Evolutionary conservation across 768 basidiomycete genomes (phyloP).

Genomic region (Tricholoma hemisulphureum): DNA sequence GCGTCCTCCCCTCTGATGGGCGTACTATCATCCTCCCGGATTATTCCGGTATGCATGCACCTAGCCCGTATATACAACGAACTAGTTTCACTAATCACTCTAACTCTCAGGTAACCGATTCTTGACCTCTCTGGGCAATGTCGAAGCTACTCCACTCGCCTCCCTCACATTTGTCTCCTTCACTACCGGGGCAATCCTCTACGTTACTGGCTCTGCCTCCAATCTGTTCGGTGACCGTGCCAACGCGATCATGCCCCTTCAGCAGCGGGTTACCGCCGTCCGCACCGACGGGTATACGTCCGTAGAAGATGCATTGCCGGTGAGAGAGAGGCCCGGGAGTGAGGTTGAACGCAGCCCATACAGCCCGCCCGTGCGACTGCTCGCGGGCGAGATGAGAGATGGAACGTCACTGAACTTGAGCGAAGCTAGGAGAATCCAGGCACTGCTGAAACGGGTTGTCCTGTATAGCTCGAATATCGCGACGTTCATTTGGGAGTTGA

Average conservation of each 20-base stretch:
- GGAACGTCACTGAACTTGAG: conserved; percentile 31
- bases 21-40: conserved; percentile 59
- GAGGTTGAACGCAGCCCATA: conserved; percentile 43
- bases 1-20: conserved; percentile 54
- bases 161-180: conserved; percentile 58
- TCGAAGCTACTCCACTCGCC: conserved; percentile 55
- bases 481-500: conserved; percentile 48
- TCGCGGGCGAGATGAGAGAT: conserved; percentile 45
- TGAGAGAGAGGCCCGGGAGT: conserved; percentile 38
- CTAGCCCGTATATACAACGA: neutral
- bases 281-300: conserved; percentile 51
- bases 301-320: conserved; percentile 53
- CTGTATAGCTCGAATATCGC: conserved; percentile 50
- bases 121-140: conserved; percentile 64
- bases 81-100: neutral
- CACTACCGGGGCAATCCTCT: conserved; percentile 53
- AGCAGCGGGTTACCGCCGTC: conserved; percentile 49
- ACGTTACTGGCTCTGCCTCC: conserved; percentile 56
- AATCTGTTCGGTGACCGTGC: conserved; percentile 50
- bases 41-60: conserved; percentile 46
- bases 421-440: conserved; percentile 26
- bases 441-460: conserved; percentile 37
- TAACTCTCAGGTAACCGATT: conserved; percentile 50
- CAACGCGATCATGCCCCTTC: conserved; percentile 52
- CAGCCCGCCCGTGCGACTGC: conserved; percentile 53